phyloP scores from a whole-genome alignment of 306 rosid species.

The Ceratonia siliqua region DNA sequence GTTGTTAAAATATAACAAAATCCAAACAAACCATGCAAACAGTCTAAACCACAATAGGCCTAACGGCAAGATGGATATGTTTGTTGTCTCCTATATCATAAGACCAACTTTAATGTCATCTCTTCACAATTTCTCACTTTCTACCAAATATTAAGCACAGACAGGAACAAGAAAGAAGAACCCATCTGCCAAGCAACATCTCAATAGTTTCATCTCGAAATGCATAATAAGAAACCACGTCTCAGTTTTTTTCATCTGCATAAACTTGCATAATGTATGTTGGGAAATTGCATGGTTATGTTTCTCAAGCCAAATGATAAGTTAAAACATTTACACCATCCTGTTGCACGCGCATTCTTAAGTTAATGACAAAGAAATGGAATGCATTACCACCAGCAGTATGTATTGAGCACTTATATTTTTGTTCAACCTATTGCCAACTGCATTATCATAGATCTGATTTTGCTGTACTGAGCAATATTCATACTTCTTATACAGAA shows the following conservation, averaged over 20 bases:
- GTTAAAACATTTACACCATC: constrained; percentile 24
- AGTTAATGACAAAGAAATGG: constrained; percentile 27
- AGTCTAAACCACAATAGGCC: constrained; percentile 19
- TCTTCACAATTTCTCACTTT: neutral
- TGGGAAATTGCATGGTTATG: neutral
- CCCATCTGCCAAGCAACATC: neutral
- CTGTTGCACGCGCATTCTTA: constrained; percentile 4
- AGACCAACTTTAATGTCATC: neutral
- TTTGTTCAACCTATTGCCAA: neutral
- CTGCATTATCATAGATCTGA: neutral
- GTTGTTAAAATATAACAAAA: neutral
- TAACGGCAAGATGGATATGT: neutral
- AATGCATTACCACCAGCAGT: constrained; percentile 18
- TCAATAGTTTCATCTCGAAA: constrained; percentile 12
- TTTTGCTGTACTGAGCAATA: neutral
- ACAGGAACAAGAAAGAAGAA: neutral
- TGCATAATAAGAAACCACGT: neutral
- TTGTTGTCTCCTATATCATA: neutral
- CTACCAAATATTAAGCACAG: neutral
- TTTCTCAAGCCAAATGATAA: constrained; percentile 1
- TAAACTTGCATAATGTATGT: constrained; percentile 3
- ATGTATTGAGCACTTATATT: constrained; percentile 21
- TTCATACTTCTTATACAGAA: constrained; percentile 11
- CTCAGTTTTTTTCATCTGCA: constrained; percentile 9
- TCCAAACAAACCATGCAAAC: neutral